A percentile compares a stretch with the other conserved stretches of the same genome.
Evolutionary conservation across 2,329 filamentous ascomycete genomes (phyloP).

Genomic region (Penicillium sp.): DNA sequence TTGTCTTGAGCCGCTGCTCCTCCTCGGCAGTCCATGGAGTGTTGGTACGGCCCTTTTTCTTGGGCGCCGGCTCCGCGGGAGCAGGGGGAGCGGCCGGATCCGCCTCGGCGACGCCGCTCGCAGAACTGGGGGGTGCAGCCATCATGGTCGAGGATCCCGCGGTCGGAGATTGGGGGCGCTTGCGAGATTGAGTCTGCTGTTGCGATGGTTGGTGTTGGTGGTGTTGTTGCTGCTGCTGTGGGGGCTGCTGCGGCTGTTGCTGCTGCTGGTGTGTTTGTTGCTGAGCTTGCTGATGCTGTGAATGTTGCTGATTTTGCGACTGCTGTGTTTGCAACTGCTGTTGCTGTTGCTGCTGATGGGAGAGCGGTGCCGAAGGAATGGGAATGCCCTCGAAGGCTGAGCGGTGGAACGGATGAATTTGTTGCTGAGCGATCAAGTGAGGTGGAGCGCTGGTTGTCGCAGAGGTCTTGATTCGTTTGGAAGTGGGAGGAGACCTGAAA

Average conservation of each 20-base stretch:
- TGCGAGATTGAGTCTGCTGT: constrained; percentile 29
- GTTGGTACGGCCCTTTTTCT: constrained; percentile 95
- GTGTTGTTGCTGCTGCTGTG: constrained; percentile 14
- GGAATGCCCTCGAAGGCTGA: constrained; percentile 35
- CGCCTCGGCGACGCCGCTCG: constrained; percentile 26
- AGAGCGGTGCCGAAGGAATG: constrained; percentile 33
- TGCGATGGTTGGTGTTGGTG: constrained; percentile 20
- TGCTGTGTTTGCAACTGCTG: constrained; percentile 18
- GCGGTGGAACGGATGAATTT: constrained; percentile 31
- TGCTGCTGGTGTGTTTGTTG: constrained; percentile 18
- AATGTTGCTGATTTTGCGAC: constrained; percentile 23
- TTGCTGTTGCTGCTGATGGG: constrained; percentile 25
- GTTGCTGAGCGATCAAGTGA: constrained; percentile 36
- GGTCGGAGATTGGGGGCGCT: constrained; percentile 40
- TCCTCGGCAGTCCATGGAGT: constrained; percentile 96
- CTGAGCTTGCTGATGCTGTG: constrained; percentile 22
- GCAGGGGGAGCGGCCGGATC: constrained; percentile 20
- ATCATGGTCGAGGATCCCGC: constrained; percentile 33
- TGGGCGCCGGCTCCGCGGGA: constrained; percentile 29
- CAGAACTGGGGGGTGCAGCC: constrained; percentile 26
- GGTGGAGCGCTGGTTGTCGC: constrained; percentile 30
- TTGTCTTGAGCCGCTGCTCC: constrained; percentile 83
- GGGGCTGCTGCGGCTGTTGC: constrained; percentile 27
- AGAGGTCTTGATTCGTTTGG: constrained; percentile 40
- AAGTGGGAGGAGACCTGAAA: constrained; percentile 36